phyloP scores from a whole-genome alignment of 208 protist genomes.

The Porcisia hertigi region DNA sequence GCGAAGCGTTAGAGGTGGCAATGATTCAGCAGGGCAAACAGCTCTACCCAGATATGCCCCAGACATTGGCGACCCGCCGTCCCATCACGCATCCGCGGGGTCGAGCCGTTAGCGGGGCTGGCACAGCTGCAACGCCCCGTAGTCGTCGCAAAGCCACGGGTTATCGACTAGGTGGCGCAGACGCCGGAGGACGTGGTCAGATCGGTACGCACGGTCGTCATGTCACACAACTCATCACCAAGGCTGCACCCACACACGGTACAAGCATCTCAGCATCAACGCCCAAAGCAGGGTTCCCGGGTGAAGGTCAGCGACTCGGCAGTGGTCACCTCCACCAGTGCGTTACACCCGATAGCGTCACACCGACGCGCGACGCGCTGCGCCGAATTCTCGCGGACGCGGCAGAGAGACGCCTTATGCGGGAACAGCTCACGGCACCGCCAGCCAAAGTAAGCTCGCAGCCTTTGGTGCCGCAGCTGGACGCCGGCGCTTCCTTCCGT shows the following conservation, averaged over 20 bases:
- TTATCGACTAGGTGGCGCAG: not conserved
- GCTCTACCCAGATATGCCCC: conserved; percentile 43
- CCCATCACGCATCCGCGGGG: not conserved
- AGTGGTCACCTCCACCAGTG: not conserved
- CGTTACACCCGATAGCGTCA: not conserved
- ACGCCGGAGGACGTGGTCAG: not conserved
- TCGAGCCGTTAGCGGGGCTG: not conserved
- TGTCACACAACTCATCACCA: not conserved
- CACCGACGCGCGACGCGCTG: conserved; percentile 23
- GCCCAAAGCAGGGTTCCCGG: conserved; percentile 7
- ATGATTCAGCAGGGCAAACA: conserved; percentile 36
- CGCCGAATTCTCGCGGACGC: conserved; percentile 23
- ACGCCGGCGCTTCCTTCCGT: not conserved
- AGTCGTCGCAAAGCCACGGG: not conserved
- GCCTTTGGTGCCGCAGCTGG: not conserved
- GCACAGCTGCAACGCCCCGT: not conserved
- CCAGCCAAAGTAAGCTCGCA: too few relatives aligned
- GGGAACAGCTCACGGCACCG: not conserved
- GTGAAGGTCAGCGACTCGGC: conserved; percentile 21
- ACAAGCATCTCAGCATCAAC: not conserved
- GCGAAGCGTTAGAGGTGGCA: conserved; percentile 60
- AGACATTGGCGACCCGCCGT: not conserved
- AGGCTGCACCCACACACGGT: too few relatives aligned
- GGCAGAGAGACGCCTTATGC: conserved; percentile 10
- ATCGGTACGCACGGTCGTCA: not conserved